Evolutionary conservation across 2,329 filamentous ascomycete genomes (phyloP).

Genomic region (Phialemoniopsis sp.): DNA sequence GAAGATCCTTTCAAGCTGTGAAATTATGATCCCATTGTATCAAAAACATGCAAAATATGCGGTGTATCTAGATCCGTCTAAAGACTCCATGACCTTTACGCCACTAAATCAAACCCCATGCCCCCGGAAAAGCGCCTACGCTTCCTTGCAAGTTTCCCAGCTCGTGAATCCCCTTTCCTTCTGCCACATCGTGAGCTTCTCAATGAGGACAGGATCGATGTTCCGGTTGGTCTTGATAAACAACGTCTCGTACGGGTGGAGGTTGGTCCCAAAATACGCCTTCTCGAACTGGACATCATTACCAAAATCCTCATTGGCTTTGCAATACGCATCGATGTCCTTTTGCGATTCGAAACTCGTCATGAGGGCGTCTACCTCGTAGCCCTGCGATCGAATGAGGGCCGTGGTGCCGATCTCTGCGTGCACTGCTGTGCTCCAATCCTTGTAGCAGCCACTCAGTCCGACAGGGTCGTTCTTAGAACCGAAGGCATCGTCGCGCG

Average conservation of each 20-base stretch:
- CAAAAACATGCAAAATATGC: too few relatives aligned
- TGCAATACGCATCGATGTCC: slow-evolving; percentile 11
- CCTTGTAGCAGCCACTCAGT: slow-evolving; percentile 21
- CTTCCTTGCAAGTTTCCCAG: slow-evolving; percentile 15
- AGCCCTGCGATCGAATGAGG: slow-evolving; percentile 20
- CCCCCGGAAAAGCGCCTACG: too few relatives aligned
- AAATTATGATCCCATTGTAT: too few relatives aligned
- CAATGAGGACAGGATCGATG: slow-evolving; percentile 19
- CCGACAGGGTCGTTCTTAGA: slow-evolving; percentile 17
- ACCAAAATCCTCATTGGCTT: too few relatives aligned
- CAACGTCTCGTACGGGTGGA: slow-evolving; percentile 33
- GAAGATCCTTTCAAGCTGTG: too few relatives aligned
- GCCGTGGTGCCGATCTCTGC: slow-evolving; percentile 25
- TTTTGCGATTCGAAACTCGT: slow-evolving; percentile 13
- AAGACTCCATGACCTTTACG: too few relatives aligned
- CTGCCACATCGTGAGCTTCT: slow-evolving; percentile 24
- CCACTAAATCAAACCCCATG: too few relatives aligned
- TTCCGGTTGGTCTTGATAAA: slow-evolving; percentile 28
- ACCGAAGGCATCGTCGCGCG: slow-evolving; percentile 15
- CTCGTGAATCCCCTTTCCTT: slow-evolving; percentile 13
- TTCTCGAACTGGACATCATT: slow-evolving; percentile 13
- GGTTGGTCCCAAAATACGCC: slow-evolving; percentile 24
- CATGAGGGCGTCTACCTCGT: slow-evolving; percentile 27
- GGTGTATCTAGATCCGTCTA: too few relatives aligned
- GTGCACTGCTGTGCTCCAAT: slow-evolving; percentile 18